Evolutionary conservation across 2,329 filamentous ascomycete species (phyloP).

Genomic region (Xylaria sp.): DNA sequence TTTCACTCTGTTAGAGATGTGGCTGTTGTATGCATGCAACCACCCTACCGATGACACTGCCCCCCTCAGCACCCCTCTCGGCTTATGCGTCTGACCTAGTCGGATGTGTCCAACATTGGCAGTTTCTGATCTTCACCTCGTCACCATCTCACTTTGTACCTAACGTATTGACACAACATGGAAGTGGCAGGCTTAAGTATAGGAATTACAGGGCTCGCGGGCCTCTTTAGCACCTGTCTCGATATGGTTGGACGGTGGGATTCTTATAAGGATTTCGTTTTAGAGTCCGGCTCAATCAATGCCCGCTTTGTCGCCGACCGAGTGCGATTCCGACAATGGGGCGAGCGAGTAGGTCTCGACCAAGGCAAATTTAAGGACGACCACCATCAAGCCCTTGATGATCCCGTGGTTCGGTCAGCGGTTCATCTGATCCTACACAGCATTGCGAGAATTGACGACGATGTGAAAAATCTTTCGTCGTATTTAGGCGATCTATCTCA

Average conservation of each 20-base stretch:
- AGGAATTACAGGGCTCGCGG: conserved; percentile 1
- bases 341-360: conserved; percentile 9
- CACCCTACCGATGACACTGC: too few relatives aligned
- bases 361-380: background rate
- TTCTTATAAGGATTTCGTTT: conserved; percentile 5
- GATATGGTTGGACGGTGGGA: conserved; percentile 14
- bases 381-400: conserved; percentile 1
- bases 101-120: too few relatives aligned
- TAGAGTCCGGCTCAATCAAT: background rate
- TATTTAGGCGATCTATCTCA: background rate
- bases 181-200: conserved; percentile 10
- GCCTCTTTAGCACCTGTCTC: conserved; percentile 13
- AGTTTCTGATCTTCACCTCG: too few relatives aligned
- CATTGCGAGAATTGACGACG: conserved; percentile 1
- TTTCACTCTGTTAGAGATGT: too few relatives aligned
- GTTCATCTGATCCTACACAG: background rate
- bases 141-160: too few relatives aligned
- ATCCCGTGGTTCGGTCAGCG: background rate
- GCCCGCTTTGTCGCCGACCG: conserved; percentile 8
- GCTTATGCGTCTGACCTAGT: too few relatives aligned
- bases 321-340: conserved; percentile 11
- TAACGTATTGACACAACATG: conserved; percentile 10
- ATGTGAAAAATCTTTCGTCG: background rate
- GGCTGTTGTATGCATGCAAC: too few relatives aligned
- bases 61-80: too few relatives aligned